Evolutionary conservation across 495 filamentous ascomycete genomes (phyloP).

Genomic region (Neurospora discreta): DNA sequence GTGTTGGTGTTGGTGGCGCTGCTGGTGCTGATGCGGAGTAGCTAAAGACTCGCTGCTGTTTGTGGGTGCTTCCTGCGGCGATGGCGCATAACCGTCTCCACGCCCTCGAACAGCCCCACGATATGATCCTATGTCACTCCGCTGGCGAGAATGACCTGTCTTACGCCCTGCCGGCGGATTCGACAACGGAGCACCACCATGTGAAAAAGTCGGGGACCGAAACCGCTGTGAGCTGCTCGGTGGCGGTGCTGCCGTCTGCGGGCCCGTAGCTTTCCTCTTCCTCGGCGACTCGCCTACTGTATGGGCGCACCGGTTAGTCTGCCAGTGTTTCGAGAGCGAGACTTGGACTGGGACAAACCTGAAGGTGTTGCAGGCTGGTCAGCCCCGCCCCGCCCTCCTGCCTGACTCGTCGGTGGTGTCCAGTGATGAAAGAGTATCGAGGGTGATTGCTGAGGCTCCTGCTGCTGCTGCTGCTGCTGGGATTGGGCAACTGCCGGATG

Average conservation of each 20-base stretch:
- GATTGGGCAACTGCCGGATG: conserved; percentile 22
- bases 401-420: conserved; percentile 63
- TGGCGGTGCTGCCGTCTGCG: conserved; percentile 46
- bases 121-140: conserved; percentile 52
- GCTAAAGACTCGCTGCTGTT: conserved; percentile 11
- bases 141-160: conserved; percentile 55
- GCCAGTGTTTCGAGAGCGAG: conserved; percentile 36
- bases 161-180: conserved; percentile 48
- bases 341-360: conserved; percentile 52
- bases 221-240: conserved; percentile 41
- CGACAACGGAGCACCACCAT: conserved; percentile 39
- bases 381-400: conserved; percentile 34
- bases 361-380: conserved; percentile 54
- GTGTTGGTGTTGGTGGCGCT: conserved; percentile 2
- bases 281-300: conserved; percentile 53
- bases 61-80: conserved; percentile 26
- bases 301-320: conserved; percentile 39
- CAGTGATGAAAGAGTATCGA: conserved; percentile 88
- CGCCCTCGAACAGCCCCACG: conserved; percentile 27
- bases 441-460: conserved; percentile 41
- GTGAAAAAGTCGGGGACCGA: conserved; percentile 46
- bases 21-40: neutral
- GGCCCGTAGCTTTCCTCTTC: conserved; percentile 60
- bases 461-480: conserved; percentile 27
- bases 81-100: conserved; percentile 24